Evolutionary conservation across 805 yeast genomes (phyloP), one percentile per base, ranked within the genome.

Genomic region (Candida saitoana): DNA sequence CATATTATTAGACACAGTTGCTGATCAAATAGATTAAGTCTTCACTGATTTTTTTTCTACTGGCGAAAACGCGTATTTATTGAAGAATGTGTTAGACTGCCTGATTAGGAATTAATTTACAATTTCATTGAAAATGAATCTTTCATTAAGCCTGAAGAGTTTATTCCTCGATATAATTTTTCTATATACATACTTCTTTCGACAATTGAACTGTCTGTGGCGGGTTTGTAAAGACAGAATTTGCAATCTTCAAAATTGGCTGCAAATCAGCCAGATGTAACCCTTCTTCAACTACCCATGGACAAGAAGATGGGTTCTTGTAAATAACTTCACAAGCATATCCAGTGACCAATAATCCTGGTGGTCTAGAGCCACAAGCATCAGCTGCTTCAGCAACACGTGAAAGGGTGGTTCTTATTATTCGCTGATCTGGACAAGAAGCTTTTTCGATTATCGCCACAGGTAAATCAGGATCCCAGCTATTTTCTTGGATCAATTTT

Each of bases 401-500:
- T 39, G 71, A 70, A 34, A 91, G 64, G 0, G 79, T 74, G 0
- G 96, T 86, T 48, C 96, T 69, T 3, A 89, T 79, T 4, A 90
- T 74, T 42, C 98, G 34, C 64, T 91, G 97, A 57, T 90, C 98
- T 0, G 93, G 89, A 61, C 97, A 89, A 12, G 93, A 82, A 0
- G 96, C 96, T 44, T 96, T 73, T 60, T 91, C 98, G 2, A 91
- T 79, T 17, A 90, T 80, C 2, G 93, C 88, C 20, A 86, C 87
- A 0, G 97, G 96, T 5, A 84, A 69, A 15, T 74, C 68, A 1
- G 70, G 62, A 40, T 81, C 82, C 96, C 96, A 91, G 0, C 69
- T 64, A 33, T 72, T 73, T 2, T 67, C 67, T 3, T 48, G 47
- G 6, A 68, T 53, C 32, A 77, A 60, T 11, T 61, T 63, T 0